Evolutionary conservation across 352 stramenopile species (phyloP), one percentile per base, ranked within the genome.

Genomic region (Pythium insidiosum): DNA sequence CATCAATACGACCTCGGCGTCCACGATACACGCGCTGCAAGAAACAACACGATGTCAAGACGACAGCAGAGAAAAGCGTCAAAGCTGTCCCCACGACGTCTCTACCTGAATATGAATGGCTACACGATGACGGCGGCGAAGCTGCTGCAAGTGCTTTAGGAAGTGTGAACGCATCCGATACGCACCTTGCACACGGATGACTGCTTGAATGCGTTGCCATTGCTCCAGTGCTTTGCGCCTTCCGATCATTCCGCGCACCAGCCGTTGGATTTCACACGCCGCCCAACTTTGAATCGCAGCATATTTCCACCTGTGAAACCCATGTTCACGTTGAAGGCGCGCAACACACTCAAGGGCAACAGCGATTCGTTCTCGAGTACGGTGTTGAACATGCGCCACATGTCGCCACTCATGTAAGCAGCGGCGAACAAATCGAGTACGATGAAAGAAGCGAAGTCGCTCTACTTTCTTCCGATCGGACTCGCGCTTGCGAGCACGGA

Each of bases 101-200:
- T n/a, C n/a, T n/a, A n/a, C n/a, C 49, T 84, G 75, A 11, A 88
- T 59, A 22, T 61, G 66, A 11, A 85, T 77, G 3, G 68, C 68
- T n/a, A 73, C 53, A 11, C 63, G 53, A 25, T 79, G 56, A 11
- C 58, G 65, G 10, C 56, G 61, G 1, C 61, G 56, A 16, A 82
- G n/a, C 5, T 69, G 56, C 12, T 53, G 56, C 3, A 81, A 18
- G 43, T 73, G 74, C 23, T 47, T 49, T 21, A 63, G 52, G 31
- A 88, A 80, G 44, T 85, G 59, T 31, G 67, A 73, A 10, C 72
- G 75, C 61, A 76, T 76, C 11, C 75, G 75, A 55, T 77, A 80
- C 4, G 75, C 72, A 18, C 72, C 66, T 47, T 88, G 75, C 22
- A 88, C 72, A 50, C 38, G 46, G 31, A 84, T 43, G 2, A 53